Evolutionary conservation across 345 rosid species (phyloP).

Genomic region (Citrus cavaleriei): DNA sequence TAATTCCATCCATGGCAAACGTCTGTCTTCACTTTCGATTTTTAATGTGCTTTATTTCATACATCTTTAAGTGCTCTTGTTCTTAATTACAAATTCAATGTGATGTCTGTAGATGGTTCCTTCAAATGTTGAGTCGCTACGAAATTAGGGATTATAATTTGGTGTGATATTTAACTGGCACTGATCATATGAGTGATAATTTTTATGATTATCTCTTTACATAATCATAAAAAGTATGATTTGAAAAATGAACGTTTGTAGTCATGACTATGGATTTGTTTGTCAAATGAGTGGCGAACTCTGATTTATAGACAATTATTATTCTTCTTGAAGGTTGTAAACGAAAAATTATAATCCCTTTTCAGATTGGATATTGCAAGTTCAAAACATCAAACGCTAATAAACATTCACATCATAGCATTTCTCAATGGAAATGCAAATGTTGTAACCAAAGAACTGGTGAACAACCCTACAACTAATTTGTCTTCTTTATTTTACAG

Average conservation of each 20-base stretch:
- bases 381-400: background rate
- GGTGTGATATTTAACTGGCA: background rate
- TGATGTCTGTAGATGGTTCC: background rate
- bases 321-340: background rate
- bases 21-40: conserved; percentile 16
- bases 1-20: conserved; percentile 39
- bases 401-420: background rate
- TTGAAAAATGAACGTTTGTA: background rate
- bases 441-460: background rate
- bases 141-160: conserved; percentile 17
- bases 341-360: background rate
- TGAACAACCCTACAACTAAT: background rate
- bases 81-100: background rate
- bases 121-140: background rate
- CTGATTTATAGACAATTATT: background rate
- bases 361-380: background rate
- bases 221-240: background rate
- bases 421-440: background rate
- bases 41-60: background rate
- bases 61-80: background rate
- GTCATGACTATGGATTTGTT: background rate
- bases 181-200: background rate
- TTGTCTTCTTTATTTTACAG: conserved; percentile 31
- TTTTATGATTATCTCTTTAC: background rate
- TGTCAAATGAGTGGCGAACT: background rate